Conservation (phyloP, 1,139 yeast species). For the Saccharomyces pastorianus region DNA sequence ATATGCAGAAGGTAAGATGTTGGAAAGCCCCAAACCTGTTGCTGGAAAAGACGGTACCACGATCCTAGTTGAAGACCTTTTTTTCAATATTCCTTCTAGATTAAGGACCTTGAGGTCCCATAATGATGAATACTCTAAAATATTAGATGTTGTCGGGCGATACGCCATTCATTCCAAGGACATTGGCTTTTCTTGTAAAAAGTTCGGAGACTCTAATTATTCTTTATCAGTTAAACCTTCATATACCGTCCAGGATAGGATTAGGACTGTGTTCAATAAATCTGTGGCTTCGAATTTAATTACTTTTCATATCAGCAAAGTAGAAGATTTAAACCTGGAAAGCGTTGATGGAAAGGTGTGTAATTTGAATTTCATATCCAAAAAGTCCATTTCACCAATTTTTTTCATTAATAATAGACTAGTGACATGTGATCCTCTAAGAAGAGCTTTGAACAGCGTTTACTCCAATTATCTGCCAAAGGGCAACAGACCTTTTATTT, state of each 20-base stretch:
- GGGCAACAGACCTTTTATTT: constrained; percentile 72
- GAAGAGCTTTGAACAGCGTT: constrained; percentile 57
- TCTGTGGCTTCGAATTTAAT: constrained; percentile 55
- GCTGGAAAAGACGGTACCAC: constrained; percentile 91
- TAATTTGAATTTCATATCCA: constrained; percentile 62
- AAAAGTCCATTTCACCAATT: constrained; percentile 57
- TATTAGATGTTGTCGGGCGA: constrained; percentile 75
- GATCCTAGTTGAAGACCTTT: constrained; percentile 76
- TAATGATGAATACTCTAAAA: constrained; percentile 66
- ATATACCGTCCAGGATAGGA: constrained; percentile 51
- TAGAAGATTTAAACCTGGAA: constrained; percentile 43
- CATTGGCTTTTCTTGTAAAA: constrained; percentile 75
- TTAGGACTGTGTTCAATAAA: constrained; percentile 66
- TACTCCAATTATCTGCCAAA: constrained; percentile 68
- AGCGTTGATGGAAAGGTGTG: constrained; percentile 56
- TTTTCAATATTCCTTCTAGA: constrained; percentile 81
- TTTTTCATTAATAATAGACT: constrained; percentile 80
- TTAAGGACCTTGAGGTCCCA: constrained; percentile 56
- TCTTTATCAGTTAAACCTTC: constrained; percentile 47
- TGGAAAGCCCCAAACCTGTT: constrained; percentile 53
- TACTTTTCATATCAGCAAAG: constrained; percentile 1
- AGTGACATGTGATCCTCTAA: constrained; percentile 74
- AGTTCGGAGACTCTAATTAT: constrained; percentile 56
- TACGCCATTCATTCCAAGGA: constrained; percentile 68
- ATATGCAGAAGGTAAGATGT: constrained; percentile 56